A percentile compares a stretch with the other conserved stretches of the same genome.
Conservation (phyloP, 306 rosid species). For the Cicer yamashitae region DNA sequence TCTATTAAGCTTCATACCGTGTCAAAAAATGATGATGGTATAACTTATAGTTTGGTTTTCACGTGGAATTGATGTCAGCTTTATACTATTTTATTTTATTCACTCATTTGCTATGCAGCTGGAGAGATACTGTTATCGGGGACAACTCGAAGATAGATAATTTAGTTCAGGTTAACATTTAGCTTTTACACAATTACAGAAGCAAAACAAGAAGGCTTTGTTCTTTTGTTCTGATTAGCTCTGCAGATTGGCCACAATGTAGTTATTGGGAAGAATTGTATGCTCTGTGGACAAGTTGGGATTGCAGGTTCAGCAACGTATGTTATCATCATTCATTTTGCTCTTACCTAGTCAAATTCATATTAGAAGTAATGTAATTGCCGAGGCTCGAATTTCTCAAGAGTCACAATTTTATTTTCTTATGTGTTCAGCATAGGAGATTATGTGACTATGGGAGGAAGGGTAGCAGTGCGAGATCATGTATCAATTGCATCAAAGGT, state of each 20-base stretch:
- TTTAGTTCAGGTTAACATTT: constrained; percentile 83
- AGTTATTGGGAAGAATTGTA: constrained; percentile 76
- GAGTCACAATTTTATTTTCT: constrained; percentile 34
- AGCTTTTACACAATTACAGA: constrained; percentile 4
- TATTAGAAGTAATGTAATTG: constrained; percentile 36
- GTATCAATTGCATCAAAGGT: constrained; percentile 82
- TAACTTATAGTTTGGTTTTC: constrained; percentile 36
- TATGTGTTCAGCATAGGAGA: constrained; percentile 73
- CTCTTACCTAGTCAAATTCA: constrained; percentile 19
- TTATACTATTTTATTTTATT: constrained; percentile 37
- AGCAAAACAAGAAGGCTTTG: background rate
- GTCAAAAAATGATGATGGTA: background rate
- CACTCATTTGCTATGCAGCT: constrained; percentile 60
- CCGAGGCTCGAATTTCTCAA: constrained; percentile 28
- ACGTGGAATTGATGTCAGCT: constrained; percentile 31
- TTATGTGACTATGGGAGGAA: constrained; percentile 88
- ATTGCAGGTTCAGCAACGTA: constrained; percentile 95
- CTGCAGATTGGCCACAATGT: constrained; percentile 92
- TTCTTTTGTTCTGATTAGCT: constrained; percentile 44
- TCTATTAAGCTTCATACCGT: constrained; percentile 12
- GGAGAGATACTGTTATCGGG: constrained; percentile 91
- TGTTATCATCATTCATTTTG: constrained; percentile 29
- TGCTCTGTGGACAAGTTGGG: constrained; percentile 98
- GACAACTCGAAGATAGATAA: constrained; percentile 87
- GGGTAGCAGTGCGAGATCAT: constrained; percentile 93